These are phyloP conservation scores for Zizania latifolia DNA, from an alignment of 176 grass and related monocot species.

Conservation along the genomic window DNA sequence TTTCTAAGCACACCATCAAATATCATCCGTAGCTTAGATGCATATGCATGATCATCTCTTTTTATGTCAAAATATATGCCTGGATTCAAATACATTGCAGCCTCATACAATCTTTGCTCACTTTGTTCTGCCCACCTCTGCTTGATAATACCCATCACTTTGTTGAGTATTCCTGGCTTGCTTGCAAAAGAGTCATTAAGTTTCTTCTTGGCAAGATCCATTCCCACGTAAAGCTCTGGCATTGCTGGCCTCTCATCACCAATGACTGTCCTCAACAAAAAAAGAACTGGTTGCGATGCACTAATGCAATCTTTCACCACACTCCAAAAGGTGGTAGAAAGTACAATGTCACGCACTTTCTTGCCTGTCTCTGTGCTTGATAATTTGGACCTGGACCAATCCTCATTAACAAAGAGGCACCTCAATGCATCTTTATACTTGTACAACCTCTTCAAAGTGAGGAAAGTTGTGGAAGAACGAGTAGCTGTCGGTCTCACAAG, in stretches of 20 bases:
- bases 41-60: neutral
- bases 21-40: too few species aligned
- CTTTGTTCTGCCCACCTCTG: neutral
- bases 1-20: neutral
- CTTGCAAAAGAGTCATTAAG: neutral
- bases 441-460: neutral
- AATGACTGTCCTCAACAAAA: neutral
- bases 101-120: neutral
- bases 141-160: neutral
- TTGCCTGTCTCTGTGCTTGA: neutral
- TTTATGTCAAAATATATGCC: neutral
- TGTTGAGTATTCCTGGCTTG: neutral
- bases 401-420: neutral
- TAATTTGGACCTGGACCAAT: neutral
- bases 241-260: neutral
- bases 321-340: neutral
- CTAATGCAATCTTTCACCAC: neutral
- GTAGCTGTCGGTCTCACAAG: neutral
- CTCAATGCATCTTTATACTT: neutral
- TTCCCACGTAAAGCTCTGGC: neutral
- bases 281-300: neutral
- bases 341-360: neutral
- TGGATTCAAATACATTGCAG: neutral
- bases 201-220: neutral
- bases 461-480: neutral